phyloP scores from a whole-genome alignment of 192 early-diverging fungal genomes.

The Lobosporangium transversale region DNA sequence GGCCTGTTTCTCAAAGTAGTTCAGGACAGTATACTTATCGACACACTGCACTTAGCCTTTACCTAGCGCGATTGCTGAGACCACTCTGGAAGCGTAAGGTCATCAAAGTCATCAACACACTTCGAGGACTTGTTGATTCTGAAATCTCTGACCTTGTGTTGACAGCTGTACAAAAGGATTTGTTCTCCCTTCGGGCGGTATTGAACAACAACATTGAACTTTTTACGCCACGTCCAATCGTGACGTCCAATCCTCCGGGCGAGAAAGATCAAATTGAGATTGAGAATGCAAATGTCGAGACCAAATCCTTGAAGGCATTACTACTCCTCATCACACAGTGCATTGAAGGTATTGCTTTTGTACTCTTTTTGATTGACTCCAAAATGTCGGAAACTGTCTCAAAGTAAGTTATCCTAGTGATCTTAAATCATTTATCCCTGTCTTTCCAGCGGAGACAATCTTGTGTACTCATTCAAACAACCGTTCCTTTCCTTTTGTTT shows the following conservation, averaged over 20 bases:
- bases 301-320: constrained; percentile 66
- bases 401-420: constrained; percentile 18
- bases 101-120: constrained; percentile 24
- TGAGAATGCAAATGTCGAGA: constrained; percentile 59
- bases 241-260: constrained; percentile 36
- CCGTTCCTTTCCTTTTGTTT: not conserved
- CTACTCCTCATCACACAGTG: constrained; percentile 64
- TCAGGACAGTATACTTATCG: constrained; percentile 68
- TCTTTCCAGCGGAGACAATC: no score
- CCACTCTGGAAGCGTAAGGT: constrained; percentile 76
- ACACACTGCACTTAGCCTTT: constrained; percentile 82
- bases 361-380: constrained; percentile 72
- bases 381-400: constrained; percentile 65
- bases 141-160: constrained; percentile 39
- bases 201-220: constrained; percentile 20
- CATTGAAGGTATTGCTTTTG: constrained; percentile 75
- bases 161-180: constrained; percentile 40
- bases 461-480: no score
- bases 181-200: constrained; percentile 28
- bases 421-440: not conserved
- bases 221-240: constrained; percentile 27
- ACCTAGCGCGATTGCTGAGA: constrained; percentile 75
- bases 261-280: constrained; percentile 50
- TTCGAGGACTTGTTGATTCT: constrained; percentile 27
- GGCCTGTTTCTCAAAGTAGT: constrained; percentile 41